Evolutionary conservation across 2,329 filamentous ascomycete species (phyloP), one percentile per base, ranked within the genome.

Genomic region (Arthroderma sp.): DNA sequence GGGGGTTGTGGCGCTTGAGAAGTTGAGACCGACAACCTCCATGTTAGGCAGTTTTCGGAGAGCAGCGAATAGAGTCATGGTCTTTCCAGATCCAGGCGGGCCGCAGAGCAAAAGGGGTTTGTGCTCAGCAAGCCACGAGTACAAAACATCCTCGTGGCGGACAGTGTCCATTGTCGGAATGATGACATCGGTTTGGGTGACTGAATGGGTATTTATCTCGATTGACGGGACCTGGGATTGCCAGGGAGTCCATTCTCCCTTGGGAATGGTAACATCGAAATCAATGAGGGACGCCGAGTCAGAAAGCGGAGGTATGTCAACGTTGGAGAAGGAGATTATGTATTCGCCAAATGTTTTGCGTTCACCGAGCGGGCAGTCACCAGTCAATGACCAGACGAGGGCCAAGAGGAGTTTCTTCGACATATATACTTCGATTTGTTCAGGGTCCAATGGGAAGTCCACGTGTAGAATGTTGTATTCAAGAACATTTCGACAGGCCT

Each of bases 1-100:
- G 1, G 91, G 93, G 0, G 91, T 98, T 0, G 93, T 99, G 1
- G 91, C 93, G 56, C 91, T 98, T 4, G 93, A 98, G 65, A 99
- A 98, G 67, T 99, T 99, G 61, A 99, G 85, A 40, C 91, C 91
- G 30, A 98, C 93, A 47, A 95, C 87, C 66, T 98, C 91, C 88
- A 98, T 95, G 61, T 95, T 95, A 3, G 89, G 89, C 47, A 98
- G 72, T 66, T 98, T 98, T 52, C 91, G 82, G 44, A 99, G 77
- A 31, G 91, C 91, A 61, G 89, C 95, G 71, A 99, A 99, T 8
- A 99, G 72, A 7, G 91, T 99, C 91, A 99, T 99, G 4, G 91
- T 99, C 71, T 99, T 99, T 73, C 91, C 91, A 42, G 91, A 98
- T 69, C 91, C 91, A 47, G 91, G 91, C 60, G 91, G 93, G 64